These are phyloP conservation scores for Ananas comosus DNA, from an alignment of 176 grass and related monocot species.

Conservation along the genomic window DNA sequence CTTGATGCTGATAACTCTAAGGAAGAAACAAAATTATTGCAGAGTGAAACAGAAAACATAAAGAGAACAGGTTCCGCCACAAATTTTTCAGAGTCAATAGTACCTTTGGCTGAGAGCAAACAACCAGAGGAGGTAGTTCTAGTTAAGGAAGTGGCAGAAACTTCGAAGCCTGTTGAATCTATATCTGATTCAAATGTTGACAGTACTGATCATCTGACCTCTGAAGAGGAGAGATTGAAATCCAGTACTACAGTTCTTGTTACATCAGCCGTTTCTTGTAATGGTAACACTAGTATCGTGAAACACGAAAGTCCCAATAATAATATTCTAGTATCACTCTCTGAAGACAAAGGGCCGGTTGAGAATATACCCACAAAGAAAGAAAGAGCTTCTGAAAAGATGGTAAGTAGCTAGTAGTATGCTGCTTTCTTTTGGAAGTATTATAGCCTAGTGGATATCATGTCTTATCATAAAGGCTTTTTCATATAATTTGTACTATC, in stretches of 20 bases:
- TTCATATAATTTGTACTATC: not conserved
- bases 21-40: constrained; percentile 23
- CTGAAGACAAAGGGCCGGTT: constrained; percentile 31
- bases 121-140: constrained; percentile 23
- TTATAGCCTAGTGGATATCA: not conserved
- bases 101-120: constrained; percentile 14
- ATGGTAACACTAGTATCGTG: constrained; percentile 18
- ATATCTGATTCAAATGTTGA: constrained; percentile 26
- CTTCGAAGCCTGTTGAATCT: constrained; percentile 28
- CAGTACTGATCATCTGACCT: constrained; percentile 23
- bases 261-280: constrained; percentile 30
- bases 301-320: constrained; percentile 30
- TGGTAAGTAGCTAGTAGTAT: constrained; percentile 43
- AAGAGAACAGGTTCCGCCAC: constrained; percentile 27
- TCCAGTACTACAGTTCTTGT: constrained; percentile 3
- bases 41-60: constrained; percentile 30
- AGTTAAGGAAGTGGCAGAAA: constrained; percentile 19
- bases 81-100: constrained; percentile 14
- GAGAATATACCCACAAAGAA: constrained; percentile 50
- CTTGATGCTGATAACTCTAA: constrained; percentile 33
- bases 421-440: constrained; percentile 3
- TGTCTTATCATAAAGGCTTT: no score
- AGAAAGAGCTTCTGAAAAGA: constrained; percentile 60
- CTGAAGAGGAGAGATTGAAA: constrained; percentile 28
- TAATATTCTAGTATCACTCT: constrained; percentile 25